These are phyloP conservation scores for Licmophora abbreviata DNA, from an alignment of 108 stramenopile species.

Conservation along the genomic window DNA sequence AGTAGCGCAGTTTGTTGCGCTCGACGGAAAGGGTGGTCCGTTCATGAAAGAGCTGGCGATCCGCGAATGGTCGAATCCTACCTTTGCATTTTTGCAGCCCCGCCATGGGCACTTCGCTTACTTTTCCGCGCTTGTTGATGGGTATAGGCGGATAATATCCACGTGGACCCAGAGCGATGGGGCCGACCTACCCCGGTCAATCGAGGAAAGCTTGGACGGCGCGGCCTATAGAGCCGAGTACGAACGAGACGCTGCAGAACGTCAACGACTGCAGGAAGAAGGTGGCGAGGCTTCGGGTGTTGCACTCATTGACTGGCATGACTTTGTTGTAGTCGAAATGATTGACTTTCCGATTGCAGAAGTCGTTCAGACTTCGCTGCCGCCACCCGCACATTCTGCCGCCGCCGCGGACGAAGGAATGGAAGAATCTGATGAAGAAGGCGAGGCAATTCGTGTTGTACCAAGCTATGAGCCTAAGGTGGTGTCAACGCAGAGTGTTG, in stretches of 20 bases:
- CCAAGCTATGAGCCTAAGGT: constrained; percentile 88
- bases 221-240: constrained; percentile 78
- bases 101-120: constrained; percentile 90
- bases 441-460: constrained; percentile 79
- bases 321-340: constrained; percentile 97
- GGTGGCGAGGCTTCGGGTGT: constrained; percentile 38
- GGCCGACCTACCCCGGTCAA: not conserved
- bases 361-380: constrained; percentile 63
- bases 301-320: constrained; percentile 92
- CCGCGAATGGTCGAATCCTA: constrained; percentile 83
- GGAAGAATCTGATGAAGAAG: constrained; percentile 70
- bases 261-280: constrained; percentile 42
- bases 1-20: constrained; percentile 96
- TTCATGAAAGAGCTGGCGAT: constrained; percentile 73
- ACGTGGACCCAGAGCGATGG: constrained; percentile 8
- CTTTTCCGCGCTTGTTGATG: constrained; percentile 93
- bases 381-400: constrained; percentile 48
- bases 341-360: constrained; percentile 92
- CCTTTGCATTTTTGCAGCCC: constrained; percentile 92
- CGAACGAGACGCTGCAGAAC: constrained; percentile 71
- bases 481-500: constrained; percentile 52
- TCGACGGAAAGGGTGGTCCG: constrained; percentile 60
- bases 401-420: constrained; percentile 22
- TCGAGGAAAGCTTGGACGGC: constrained; percentile 29
- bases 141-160: constrained; percentile 71